These are phyloP conservation scores for Lodderomyces beijingensis DNA, from an alignment of 1,139 yeast genomes.

Conservation along the genomic window DNA sequence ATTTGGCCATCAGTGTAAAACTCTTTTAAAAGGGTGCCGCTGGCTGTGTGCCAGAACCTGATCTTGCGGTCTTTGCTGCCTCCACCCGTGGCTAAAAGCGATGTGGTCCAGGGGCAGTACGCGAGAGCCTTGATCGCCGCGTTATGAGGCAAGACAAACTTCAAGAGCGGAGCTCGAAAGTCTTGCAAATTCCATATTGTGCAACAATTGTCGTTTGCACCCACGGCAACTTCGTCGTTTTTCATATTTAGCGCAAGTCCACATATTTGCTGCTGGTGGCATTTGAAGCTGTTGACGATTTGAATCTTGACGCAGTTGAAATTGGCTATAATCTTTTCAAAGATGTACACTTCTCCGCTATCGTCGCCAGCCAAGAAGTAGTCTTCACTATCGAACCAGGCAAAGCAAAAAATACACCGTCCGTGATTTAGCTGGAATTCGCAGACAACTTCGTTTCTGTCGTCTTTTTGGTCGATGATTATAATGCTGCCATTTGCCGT, in stretches of 20 bases:
- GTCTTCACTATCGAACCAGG: slow-evolving; percentile 52
- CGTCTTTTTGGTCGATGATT: slow-evolving; percentile 18
- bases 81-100: slow-evolving; percentile 42
- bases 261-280: slow-evolving; percentile 66
- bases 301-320: slow-evolving; percentile 9
- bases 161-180: slow-evolving; percentile 35
- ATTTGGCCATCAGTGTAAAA: slow-evolving; percentile 65
- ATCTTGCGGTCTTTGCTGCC: slow-evolving; percentile 43
- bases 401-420: slow-evolving; percentile 52
- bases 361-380: slow-evolving; percentile 66
- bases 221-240: slow-evolving; percentile 54
- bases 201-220: slow-evolving; percentile 71
- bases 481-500: slow-evolving; percentile 27
- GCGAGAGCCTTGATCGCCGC: slow-evolving; percentile 44
- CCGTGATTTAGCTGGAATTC: slow-evolving; percentile 8
- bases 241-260: slow-evolving; percentile 56
- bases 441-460: slow-evolving; percentile 8
- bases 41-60: slow-evolving; percentile 76
- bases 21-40: slow-evolving; percentile 64
- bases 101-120: slow-evolving; percentile 44
- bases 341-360: slow-evolving; percentile 52
- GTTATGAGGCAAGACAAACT: slow-evolving; percentile 39
- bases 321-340: slow-evolving; percentile 24
- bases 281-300: slow-evolving; percentile 29
- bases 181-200: slow-evolving; percentile 59